A percentile compares a stretch with the other conserved stretches of the same genome.
Conservation (phyloP, 176 grass and related monocot genomes). For the Alloteropsis semialata region DNA sequence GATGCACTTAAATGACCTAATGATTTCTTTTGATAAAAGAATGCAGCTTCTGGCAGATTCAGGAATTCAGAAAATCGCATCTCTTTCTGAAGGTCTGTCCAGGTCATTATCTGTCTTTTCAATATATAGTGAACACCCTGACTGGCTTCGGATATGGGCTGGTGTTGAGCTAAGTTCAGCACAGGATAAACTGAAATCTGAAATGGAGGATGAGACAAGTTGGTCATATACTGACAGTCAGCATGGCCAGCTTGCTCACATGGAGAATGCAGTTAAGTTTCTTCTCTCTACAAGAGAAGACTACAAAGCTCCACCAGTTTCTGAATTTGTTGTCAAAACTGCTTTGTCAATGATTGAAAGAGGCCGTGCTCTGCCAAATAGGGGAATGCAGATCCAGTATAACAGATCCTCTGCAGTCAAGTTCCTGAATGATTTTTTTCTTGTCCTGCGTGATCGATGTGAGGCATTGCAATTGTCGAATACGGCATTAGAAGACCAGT, state of each 20-base stretch:
- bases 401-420: constrained; percentile 54
- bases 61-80: constrained; percentile 55
- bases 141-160: constrained; percentile 91
- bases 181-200: constrained; percentile 61
- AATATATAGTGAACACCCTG: constrained; percentile 69
- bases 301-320: constrained; percentile 73
- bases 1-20: constrained; percentile 85
- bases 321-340: constrained; percentile 76
- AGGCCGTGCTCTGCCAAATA: constrained; percentile 57
- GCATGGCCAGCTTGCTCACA: constrained; percentile 29
- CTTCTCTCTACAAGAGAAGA: constrained; percentile 84
- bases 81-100: constrained; percentile 54
- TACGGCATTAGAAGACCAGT: constrained; percentile 54
- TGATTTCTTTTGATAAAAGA: constrained; percentile 88
- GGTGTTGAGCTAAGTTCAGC: constrained; percentile 68
- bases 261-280: constrained; percentile 43
- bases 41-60: constrained; percentile 75
- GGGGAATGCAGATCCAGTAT: constrained; percentile 52
- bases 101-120: constrained; percentile 77
- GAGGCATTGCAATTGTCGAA: constrained; percentile 51
- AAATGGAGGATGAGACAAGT: constrained; percentile 53
- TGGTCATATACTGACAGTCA: constrained; percentile 50
- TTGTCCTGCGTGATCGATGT: constrained; percentile 52
- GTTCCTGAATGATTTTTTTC: constrained; percentile 80
- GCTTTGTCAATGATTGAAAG: constrained; percentile 77